Percentiles rank a stretch among this genome's conserved stretches.
Evolutionary conservation across 83 land plant genomes (phyloP).

Genomic region (Picea mariana): DNA sequence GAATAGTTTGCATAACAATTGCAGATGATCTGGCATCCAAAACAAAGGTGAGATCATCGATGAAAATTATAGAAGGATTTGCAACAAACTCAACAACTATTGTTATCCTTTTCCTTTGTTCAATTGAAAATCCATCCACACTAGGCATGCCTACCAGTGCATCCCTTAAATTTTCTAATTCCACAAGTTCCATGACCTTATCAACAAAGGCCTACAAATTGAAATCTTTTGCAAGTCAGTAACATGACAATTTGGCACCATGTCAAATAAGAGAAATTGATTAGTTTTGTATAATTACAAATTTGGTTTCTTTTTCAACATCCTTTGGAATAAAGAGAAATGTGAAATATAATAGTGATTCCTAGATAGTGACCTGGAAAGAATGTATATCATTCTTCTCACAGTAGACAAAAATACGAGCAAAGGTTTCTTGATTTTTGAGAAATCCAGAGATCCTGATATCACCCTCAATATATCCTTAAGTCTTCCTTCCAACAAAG

Average conservation of each 20-base stretch:
- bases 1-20: constrained; percentile 85
- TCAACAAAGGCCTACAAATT: constrained; percentile 68
- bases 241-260: neutral
- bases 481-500: constrained; percentile 74
- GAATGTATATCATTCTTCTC: constrained; percentile 83
- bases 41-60: constrained; percentile 92
- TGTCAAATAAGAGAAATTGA: neutral
- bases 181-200: constrained; percentile 82
- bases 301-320: constrained; percentile 20
- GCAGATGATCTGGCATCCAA: constrained; percentile 90
- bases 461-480: constrained; percentile 73
- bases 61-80: no score
- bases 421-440: constrained; percentile 71
- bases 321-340: constrained; percentile 57
- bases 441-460: constrained; percentile 63
- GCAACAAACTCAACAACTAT: constrained; percentile 89
- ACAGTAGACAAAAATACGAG: constrained; percentile 67
- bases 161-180: constrained; percentile 61
- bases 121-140: constrained; percentile 75
- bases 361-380: constrained; percentile 68
- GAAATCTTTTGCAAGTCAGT: neutral
- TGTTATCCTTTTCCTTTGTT: constrained; percentile 81
- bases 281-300: constrained; percentile 14
- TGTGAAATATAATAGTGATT: constrained; percentile 64
- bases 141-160: constrained; percentile 84